Evolutionary conservation across 2,329 filamentous ascomycete genomes (phyloP), one percentile per base, ranked within the genome.

Genomic region (Tolypocladium endophyticum): DNA sequence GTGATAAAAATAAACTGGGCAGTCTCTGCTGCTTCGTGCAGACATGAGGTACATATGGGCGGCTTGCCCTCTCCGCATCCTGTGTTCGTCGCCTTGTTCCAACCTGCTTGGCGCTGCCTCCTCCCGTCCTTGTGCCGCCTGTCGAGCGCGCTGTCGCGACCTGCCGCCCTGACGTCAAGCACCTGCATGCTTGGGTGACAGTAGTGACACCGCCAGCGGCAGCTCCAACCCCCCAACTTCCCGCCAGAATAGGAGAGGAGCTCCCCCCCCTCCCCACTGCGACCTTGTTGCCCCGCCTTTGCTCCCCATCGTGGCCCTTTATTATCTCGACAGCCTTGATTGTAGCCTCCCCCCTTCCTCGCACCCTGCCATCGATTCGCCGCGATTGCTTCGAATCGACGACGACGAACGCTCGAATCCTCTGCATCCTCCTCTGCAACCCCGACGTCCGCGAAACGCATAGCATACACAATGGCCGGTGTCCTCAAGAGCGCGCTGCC

Each of bases 401-500:
- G 55, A 56, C 55, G 9, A 56, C 38, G 38, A n/a, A 36, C 47
- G 38, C 45, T 35, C 23, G 25, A 30, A 23, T 57, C 25, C 54
- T 36, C 11, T n/a, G 18, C 43, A 23, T 30, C 39, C 12, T 25
- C 47, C 12, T 36, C 30, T 36, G 20, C 4, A 23, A 3, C 30
- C 30, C 20, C 20, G 50, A 54, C 50, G 50, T 11, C 20, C 50
- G 50, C 30, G 50, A 54, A 36, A 35, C n/a, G 12, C 57, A 61
- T 66, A 54, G 12, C 57, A 61, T 66, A 54, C 70, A 77, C 70
- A 69, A 93, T 93, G 88, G 86, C 89, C 65, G 81, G 84, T 67
- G 79, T 86, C n/a, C n/a, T n/a, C 68, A 91, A 85, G 80, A 86
- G 84, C 77, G 89, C 90, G 64, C 79, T 97, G 68, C 91, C 92